Evolutionary conservation across 202 grass and related monocot genomes (phyloP).

Genomic region (Musa balbisiana): DNA sequence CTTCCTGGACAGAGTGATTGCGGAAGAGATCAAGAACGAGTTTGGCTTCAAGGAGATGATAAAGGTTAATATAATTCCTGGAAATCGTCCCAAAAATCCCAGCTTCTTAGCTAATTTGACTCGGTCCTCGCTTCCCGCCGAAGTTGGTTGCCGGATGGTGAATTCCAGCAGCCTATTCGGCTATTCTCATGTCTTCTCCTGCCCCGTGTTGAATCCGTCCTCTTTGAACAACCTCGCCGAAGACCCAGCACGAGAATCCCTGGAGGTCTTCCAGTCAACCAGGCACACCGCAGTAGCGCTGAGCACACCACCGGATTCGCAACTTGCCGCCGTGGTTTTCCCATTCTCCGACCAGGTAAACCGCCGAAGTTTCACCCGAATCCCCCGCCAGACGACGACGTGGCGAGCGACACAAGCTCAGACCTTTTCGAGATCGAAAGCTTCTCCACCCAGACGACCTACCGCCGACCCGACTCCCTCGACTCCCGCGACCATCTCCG

Average conservation of each 20-base stretch:
- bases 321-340: not conserved
- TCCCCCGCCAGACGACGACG: conserved; percentile 7
- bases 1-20: not conserved
- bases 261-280: conserved; percentile 51
- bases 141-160: conserved; percentile 20
- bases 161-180: conserved; percentile 8
- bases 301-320: conserved; percentile 23
- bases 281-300: not conserved
- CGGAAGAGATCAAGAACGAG: conserved; percentile 14
- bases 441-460: conserved; percentile 42
- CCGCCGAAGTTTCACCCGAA: conserved; percentile 8
- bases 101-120: not conserved
- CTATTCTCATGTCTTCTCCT: conserved; percentile 25
- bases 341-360: not conserved
- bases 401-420: conserved; percentile 46
- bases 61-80: conserved; percentile 29
- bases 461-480: conserved; percentile 36
- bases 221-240: conserved; percentile 4
- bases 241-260: conserved; percentile 41
- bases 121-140: conserved; percentile 7
- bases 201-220: conserved; percentile 27
- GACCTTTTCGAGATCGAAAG: conserved; percentile 72
- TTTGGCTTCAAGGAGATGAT: not conserved
- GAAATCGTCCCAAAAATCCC: conserved; percentile 22
- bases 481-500: conserved; percentile 12